Evolutionary conservation across 805 yeast species (phyloP).

Genomic region (Myxozyma vanderwaltii): DNA sequence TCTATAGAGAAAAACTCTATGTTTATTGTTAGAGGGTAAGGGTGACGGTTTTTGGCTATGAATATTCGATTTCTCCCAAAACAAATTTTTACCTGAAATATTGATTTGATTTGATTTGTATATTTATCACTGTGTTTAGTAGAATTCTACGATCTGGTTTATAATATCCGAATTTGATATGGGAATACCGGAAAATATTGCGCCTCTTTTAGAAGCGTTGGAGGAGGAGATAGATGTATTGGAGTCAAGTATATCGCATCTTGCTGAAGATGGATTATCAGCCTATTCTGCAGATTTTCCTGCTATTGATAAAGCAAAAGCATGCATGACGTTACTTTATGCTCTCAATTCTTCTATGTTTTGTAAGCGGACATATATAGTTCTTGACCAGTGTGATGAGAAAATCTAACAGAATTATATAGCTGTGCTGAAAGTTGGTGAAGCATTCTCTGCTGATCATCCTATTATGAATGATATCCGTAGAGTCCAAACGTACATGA

Average conservation of each 20-base stretch:
- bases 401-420: neutral
- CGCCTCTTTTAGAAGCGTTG: constrained; percentile 7
- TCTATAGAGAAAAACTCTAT: neutral
- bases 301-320: constrained; percentile 27
- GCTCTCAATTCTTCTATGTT: constrained; percentile 28
- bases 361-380: constrained; percentile 5
- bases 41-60: neutral
- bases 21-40: neutral
- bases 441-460: constrained; percentile 8
- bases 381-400: too few relatives aligned
- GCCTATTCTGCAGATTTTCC: neutral
- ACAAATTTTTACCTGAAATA: too few relatives aligned
- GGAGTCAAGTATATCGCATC: constrained; percentile 9
- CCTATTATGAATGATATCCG: constrained; percentile 27
- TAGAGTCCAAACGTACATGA: constrained; percentile 27
- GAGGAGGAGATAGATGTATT: constrained; percentile 11
- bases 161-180: neutral
- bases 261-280: constrained; percentile 2
- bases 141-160: too few relatives aligned
- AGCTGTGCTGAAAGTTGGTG: constrained; percentile 27
- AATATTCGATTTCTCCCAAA: neutral
- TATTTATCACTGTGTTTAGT: too few relatives aligned
- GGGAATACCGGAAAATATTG: neutral
- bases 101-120: too few relatives aligned
- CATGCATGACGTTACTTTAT: constrained; percentile 20